Base-by-base conservation (phyloP, 2,329 filamentous ascomycete species). In the Diaporthe humulicola region DNA sequence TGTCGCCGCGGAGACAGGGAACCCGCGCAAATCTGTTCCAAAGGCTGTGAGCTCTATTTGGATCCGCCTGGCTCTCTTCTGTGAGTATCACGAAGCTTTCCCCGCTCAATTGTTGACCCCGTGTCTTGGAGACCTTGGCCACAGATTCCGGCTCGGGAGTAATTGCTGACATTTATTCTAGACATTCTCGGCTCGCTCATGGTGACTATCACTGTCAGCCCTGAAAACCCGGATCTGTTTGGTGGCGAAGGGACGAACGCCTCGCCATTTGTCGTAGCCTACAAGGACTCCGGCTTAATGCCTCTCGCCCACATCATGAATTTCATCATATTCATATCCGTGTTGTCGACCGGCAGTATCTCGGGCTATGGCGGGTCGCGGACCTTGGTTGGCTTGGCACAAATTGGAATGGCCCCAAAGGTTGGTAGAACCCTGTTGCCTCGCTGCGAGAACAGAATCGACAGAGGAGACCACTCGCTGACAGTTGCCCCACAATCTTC, bases 301-400 rank as follows among this genome's bases (percentile, higher is more conserved):
- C 81, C 81, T 3, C 77, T 86, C 17, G 86, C 87, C 0, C 84
- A 87, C 73, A 84, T 87, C 70, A 87, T 88, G 81, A 88, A 88
- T 74, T 86, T 84, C 2, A 82, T 87, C 73, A 86, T 88, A 74
- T 84, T 88, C 54, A 83, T 88, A 52, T 86, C 84, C 0, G 87
- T 88, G 6, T 73, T 87, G 61, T 86, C 84, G 0, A 85, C 85
- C 0, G 86, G 86, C 7, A 85, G 81, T 67, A 86, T 86, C 72
- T 84, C 83, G 3, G 83, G 80, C 22, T 88, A 87, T 75, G 85
- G 79, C 8, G 86, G 83, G 4, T 84, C 85, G 0, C 82, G 86
- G n/a, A 86, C 85, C 1, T 79, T 85, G 0, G 83, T 87, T 77
- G 86, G 85, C 3, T 79, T 88, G 15, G 83, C 85, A 0, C 82